phyloP scores from a whole-genome alignment of 768 basidiomycete genomes.

The Lepiota subincarnata region DNA sequence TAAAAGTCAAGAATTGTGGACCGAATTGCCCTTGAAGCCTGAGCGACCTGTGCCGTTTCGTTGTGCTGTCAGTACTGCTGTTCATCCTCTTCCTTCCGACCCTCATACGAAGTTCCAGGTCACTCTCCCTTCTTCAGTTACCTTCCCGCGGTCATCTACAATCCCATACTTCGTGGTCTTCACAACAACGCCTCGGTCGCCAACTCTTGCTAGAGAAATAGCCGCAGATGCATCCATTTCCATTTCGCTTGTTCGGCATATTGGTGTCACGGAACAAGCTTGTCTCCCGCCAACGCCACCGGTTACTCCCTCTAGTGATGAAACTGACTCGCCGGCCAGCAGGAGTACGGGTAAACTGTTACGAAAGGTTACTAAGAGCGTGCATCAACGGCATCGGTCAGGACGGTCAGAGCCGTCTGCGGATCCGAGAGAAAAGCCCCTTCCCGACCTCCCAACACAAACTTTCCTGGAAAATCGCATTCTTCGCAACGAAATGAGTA shows the following conservation, averaged over 20 bases:
- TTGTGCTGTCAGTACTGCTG: conserved; percentile 52
- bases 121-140: conserved; percentile 57
- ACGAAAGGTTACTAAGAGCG: conserved; percentile 30
- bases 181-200: conserved; percentile 56
- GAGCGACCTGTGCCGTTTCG: conserved; percentile 62
- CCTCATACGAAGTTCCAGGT: conserved; percentile 35
- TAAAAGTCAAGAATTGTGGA: conserved; percentile 50
- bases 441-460: conserved; percentile 37
- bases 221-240: conserved; percentile 67
- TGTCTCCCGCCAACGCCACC: conserved; percentile 43
- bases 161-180: conserved; percentile 75
- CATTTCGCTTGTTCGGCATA: conserved; percentile 60
- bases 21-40: conserved; percentile 61
- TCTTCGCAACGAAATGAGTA: conserved; percentile 47
- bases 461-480: conserved; percentile 41
- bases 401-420: conserved; percentile 17
- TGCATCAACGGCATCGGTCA: conserved; percentile 19
- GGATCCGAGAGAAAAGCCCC: conserved; percentile 34
- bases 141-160: conserved; percentile 57
- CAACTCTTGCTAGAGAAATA: conserved; percentile 55
- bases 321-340: conserved; percentile 23
- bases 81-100: conserved; percentile 4
- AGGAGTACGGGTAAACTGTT: conserved; percentile 25
- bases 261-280: conserved; percentile 45
- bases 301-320: conserved; percentile 48